Conservation (phyloP, 805 yeast genomes). For the Pichia nakasei region DNA sequence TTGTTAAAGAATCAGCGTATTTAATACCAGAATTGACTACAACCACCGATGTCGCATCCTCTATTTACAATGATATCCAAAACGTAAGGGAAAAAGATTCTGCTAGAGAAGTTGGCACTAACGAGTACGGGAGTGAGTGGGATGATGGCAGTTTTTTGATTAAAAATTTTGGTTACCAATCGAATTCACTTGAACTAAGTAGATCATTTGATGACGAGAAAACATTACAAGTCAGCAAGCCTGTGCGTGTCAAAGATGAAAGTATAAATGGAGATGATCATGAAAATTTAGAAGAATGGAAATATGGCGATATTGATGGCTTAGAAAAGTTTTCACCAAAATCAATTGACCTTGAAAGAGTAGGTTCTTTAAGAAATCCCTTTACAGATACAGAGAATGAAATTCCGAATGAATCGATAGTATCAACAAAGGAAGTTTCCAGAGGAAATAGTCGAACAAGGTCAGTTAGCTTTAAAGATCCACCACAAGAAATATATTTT, state of each 20-base stretch:
- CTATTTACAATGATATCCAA: neutral
- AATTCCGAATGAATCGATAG: neutral
- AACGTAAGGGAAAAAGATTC: neutral
- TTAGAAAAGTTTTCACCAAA: neutral
- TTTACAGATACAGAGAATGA: neutral
- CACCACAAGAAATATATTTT: neutral
- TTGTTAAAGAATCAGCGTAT: neutral
- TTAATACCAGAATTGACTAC: neutral
- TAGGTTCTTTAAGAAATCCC: neutral
- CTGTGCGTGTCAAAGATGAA: neutral
- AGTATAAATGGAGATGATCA: no score
- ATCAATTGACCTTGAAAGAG: neutral
- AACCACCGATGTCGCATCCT: neutral
- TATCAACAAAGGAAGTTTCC: neutral
- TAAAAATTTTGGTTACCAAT: slow-evolving; percentile 17
- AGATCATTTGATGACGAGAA: neutral
- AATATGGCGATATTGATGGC: slow-evolving; percentile 7
- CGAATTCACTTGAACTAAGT: slow-evolving; percentile 7
- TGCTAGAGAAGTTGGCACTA: no score
- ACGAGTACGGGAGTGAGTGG: slow-evolving; percentile 13
- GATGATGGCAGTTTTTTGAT: slow-evolving; percentile 17
- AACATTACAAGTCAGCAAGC: neutral
- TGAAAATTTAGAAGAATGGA: slow-evolving; percentile 1
- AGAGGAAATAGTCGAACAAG: neutral
- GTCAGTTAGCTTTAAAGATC: slow-evolving; percentile 6